Conservation (phyloP, 495 filamentous ascomycete genomes). For the Penicillium samsonianum region DNA sequence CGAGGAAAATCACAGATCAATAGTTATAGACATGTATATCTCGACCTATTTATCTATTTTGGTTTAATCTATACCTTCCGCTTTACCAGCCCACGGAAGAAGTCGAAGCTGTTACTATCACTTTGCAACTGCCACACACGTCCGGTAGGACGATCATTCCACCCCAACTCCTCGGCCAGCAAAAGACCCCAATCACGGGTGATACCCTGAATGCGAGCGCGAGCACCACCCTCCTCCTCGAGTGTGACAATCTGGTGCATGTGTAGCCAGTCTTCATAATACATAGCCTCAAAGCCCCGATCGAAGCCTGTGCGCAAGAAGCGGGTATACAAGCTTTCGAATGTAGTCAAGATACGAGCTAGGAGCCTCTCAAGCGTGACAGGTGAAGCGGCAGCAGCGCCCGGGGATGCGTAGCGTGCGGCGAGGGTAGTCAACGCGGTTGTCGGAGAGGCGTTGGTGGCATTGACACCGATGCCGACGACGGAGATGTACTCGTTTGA, state of each 20-base stretch:
- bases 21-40: not conserved
- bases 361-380: slow-evolving; percentile 81
- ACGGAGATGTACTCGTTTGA: slow-evolving; percentile 81
- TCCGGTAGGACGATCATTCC: slow-evolving; percentile 71
- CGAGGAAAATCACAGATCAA: not conserved
- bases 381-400: slow-evolving; percentile 36
- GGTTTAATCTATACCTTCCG: slow-evolving; percentile 57
- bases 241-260: slow-evolving; percentile 86
- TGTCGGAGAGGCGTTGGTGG: slow-evolving; percentile 81
- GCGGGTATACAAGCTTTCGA: slow-evolving; percentile 73
- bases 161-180: slow-evolving; percentile 76
- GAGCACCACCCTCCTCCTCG: slow-evolving; percentile 76
- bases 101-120: slow-evolving; percentile 99
- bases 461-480: slow-evolving; percentile 86
- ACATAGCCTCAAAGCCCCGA: slow-evolving; percentile 66
- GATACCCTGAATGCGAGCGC: slow-evolving; percentile 84
- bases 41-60: not conserved
- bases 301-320: slow-evolving; percentile 77
- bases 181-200: slow-evolving; percentile 86
- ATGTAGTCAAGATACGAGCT: slow-evolving; percentile 75
- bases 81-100: slow-evolving; percentile 85
- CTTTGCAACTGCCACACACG: slow-evolving; percentile 83
- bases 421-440: slow-evolving; percentile 79
- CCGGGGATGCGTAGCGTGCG: slow-evolving; percentile 30
- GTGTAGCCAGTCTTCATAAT: slow-evolving; percentile 90